Base-by-base conservation (phyloP, 805 yeast species). In the Saccharomycopsis capsularis region DNA sequence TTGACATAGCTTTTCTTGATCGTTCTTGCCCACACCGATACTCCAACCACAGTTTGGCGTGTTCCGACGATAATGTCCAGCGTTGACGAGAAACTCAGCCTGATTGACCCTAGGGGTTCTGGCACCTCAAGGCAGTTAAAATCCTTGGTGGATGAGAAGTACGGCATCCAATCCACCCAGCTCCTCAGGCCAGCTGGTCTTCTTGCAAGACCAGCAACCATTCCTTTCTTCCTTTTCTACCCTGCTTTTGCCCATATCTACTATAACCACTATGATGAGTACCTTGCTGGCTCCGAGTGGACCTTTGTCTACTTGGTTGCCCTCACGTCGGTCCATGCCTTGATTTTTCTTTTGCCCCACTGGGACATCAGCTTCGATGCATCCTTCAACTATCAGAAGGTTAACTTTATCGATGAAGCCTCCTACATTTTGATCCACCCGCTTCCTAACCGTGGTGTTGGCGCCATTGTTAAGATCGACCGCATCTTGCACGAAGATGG, bases 241-340 rank as follows among this genome's bases (percentile, higher is more conserved):
- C 55, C 55, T 22, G 19, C 46, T 7, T 50, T 52, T 47, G 46
- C 48, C 40, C 45, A 52, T 37, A 43, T 52, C 18, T 52, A 39
- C 32, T 50, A 49, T 24, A 46, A 46, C 38, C 55, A 52, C 30
- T 91, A 91, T 64, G 98, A 91, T 50, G 70, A 67, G 50, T 86
- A 86, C 62, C 84, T 91, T 60, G 84, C 76, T 40, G 96, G 96
- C 23, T 75, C 83, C 41, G 99, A 91, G 68, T 93, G 99, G 98
- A 93, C 98, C 0, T 87, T 86, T 64, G 93, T 91, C 34, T 90
- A 79, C 60, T 69, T 88, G 22, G 83, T 95, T 52, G 65, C 89
- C 4, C 71, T 90, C 45, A 64, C 83, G 34, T 79, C 96, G 2
- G 53, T 84, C 51, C 95, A 91, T 62, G 68, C 81, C 40, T 69